Base-by-base conservation (phyloP, 179 eudicot genomes). In the Patellifolia procumbens region DNA sequence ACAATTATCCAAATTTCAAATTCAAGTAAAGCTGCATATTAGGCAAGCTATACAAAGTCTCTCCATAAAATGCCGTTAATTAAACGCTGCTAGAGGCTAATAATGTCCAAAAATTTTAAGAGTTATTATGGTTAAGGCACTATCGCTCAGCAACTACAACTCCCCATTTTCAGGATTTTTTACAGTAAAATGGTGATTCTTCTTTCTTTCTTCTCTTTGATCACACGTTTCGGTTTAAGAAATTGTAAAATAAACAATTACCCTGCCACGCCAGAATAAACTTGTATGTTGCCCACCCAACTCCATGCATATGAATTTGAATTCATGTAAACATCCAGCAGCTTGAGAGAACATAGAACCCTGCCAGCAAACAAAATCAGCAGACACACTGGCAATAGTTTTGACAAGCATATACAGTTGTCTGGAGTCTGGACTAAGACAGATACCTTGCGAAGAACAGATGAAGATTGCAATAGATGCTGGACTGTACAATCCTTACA, bases 301-400 rank as follows among this genome's bases (percentile, higher is more conserved):
- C 61, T 82, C 89, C 60, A 82, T 72, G 80, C 93, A 89, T 77
- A 85, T 84, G 77, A 81, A 78, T 76, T 92, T 91, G 68, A 92
- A 91, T 79, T 95, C 97, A 63, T 95, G 97, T 84, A 93, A 84
- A 71, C 90, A 89, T 72, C 97, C 89, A 79, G 97, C 95, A 74
- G 99, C 99, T 86, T 95, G 97, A 74, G 99, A 91, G 84, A 91
- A 86, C 85, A 92, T 87, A 61, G 89, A 85, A 59, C 97, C 99
- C 99, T 95, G 81, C 35, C 77, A 80, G 76, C 3, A 70, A 34
- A 80, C 51, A 53, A 22, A 34, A 68, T 46, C 5, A 26, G 55
- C n/a, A 51, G 58, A 32, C 34, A 69, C 51, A 53, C 48, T 24
- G 46, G 35, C 24, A 81, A 67, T 12, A 17, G 10, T 62, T 52